phyloP scores from a whole-genome alignment of 2,329 filamentous ascomycete genomes.

The Colletotrichum godetiae region DNA sequence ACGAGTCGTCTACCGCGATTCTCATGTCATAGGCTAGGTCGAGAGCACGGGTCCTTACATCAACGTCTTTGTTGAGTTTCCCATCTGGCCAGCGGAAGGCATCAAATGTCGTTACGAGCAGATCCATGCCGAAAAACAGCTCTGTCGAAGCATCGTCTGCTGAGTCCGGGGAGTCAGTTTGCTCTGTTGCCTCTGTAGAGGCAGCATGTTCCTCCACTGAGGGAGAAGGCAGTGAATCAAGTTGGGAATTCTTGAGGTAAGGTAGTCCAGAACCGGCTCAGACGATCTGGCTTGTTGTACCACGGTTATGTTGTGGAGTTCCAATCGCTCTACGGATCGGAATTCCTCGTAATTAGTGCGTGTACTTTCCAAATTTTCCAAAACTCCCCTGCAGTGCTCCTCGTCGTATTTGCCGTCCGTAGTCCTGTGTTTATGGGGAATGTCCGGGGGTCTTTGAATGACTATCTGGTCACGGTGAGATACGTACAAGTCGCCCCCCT shows the following conservation, averaged over 20 bases:
- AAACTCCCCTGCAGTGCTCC: neutral
- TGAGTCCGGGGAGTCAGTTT: neutral
- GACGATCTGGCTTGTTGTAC: neutral
- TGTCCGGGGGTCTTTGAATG: neutral
- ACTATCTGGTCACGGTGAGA: neutral
- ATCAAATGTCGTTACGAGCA: neutral
- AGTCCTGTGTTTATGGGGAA: neutral
- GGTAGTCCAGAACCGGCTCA: neutral
- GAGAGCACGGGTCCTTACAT: neutral
- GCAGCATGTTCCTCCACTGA: too few species aligned
- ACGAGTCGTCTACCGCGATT: neutral
- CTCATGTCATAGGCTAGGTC: neutral
- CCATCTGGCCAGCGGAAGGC: neutral
- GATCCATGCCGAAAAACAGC: neutral
- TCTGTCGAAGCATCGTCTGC: neutral
- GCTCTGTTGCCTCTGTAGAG: neutral
- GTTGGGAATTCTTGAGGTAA: neutral
- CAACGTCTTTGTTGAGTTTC: neutral
- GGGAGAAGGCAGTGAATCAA: too few species aligned
- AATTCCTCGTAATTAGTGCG: neutral
- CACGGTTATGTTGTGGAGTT: neutral
- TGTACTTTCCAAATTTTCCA: neutral
- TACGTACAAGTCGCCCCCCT: too few species aligned
- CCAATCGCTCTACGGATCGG: neutral
- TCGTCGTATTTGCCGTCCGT: neutral